These are phyloP conservation scores for Corinectria fuckeliana DNA, from an alignment of 2,329 filamentous ascomycete species.

Conservation along the genomic window DNA sequence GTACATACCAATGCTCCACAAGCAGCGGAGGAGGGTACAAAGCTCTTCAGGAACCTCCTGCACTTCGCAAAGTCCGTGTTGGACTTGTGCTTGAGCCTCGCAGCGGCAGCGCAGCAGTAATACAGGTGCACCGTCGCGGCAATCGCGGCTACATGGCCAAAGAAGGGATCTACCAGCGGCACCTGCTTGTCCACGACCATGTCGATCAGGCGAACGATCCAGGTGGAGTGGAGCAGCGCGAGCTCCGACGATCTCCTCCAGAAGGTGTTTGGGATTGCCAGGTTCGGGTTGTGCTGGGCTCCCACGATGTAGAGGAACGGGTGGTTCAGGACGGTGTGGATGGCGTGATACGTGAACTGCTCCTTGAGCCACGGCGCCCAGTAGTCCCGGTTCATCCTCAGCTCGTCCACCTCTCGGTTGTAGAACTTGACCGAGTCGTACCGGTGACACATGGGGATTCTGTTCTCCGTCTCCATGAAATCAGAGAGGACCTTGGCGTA, in stretches of 20 bases:
- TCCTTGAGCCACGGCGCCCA: constrained; percentile 60
- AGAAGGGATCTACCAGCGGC: constrained; percentile 57
- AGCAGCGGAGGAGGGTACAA: constrained; percentile 54
- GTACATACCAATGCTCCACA: constrained; percentile 52
- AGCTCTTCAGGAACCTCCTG: constrained; percentile 55
- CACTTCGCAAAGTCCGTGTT: constrained; percentile 60
- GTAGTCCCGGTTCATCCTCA: constrained; percentile 53
- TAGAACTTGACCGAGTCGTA: constrained; percentile 61
- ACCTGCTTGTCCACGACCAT: constrained; percentile 60
- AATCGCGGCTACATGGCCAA: constrained; percentile 58
- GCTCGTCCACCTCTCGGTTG: constrained; percentile 53
- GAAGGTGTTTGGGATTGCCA: constrained; percentile 60
- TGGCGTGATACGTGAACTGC: constrained; percentile 60
- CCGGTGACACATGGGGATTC: constrained; percentile 56
- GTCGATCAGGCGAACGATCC: constrained; percentile 61
- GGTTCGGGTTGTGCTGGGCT: constrained; percentile 57
- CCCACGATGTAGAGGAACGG: constrained; percentile 61
- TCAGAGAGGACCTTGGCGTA: constrained; percentile 58
- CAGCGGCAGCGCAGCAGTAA: constrained; percentile 58
- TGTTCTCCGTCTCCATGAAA: constrained; percentile 58
- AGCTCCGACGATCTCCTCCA: constrained; percentile 59
- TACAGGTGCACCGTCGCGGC: constrained; percentile 61
- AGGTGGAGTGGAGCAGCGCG: constrained; percentile 58
- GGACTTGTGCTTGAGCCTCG: constrained; percentile 57
- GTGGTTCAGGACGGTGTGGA: constrained; percentile 58